These are phyloP conservation scores for Fomitopsis pulvina DNA, from an alignment of 768 basidiomycete species.

Conservation along the genomic window DNA sequence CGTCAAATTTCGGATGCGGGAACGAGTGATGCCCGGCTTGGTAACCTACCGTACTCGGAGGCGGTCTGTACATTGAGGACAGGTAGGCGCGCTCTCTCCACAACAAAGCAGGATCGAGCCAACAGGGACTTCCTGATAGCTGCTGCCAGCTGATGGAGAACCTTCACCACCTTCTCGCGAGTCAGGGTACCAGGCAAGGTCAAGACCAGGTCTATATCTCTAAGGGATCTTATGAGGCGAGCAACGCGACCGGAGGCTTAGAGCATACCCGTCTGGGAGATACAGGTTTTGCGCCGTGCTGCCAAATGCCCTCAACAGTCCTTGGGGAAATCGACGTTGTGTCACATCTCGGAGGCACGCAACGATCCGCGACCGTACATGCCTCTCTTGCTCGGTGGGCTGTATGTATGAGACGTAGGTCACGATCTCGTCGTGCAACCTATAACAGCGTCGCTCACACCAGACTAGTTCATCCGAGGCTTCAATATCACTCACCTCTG, in stretches of 20 bases:
- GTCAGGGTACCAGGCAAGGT: constrained; percentile 26
- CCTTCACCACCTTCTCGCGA: constrained; percentile 30
- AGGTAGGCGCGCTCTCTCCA: constrained; percentile 49
- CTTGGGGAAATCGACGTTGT: constrained; percentile 36
- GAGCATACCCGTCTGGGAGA: constrained; percentile 52
- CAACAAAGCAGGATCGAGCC: constrained; percentile 38
- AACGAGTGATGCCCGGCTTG: neutral
- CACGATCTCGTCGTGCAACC: constrained; percentile 59
- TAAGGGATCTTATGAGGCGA: constrained; percentile 17
- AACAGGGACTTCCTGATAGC: constrained; percentile 39
- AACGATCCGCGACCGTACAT: constrained; percentile 39
- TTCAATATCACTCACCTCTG: constrained; percentile 23
- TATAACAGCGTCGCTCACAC: constrained; percentile 16
- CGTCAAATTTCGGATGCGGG: neutral
- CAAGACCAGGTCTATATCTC: constrained; percentile 61
- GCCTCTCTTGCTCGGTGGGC: constrained; percentile 46
- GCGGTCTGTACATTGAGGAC: constrained; percentile 54
- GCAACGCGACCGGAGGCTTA: neutral
- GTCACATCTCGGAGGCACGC: constrained; percentile 40
- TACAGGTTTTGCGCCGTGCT: constrained; percentile 54
- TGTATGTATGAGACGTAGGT: constrained; percentile 49
- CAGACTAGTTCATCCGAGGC: neutral
- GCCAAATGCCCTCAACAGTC: constrained; percentile 50
- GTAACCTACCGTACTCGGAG: constrained; percentile 29
- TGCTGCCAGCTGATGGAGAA: constrained; percentile 42